phyloP scores from a whole-genome alignment of 2,329 filamentous ascomycete genomes.

The Claviceps lovelessii region DNA sequence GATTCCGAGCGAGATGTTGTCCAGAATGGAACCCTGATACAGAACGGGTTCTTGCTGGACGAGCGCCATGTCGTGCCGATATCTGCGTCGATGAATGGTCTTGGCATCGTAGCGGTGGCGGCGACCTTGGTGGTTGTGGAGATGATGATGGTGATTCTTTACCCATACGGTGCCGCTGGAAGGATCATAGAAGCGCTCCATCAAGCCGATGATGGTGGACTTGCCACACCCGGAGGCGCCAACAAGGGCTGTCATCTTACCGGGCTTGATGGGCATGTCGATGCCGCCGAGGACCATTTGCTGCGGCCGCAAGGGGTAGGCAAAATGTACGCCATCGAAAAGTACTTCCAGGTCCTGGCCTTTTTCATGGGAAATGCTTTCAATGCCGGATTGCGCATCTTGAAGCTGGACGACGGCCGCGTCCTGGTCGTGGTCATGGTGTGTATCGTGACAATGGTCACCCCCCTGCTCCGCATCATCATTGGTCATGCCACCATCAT shows the following conservation, averaged over 20 bases:
- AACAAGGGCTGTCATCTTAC: slow-evolving; percentile 2
- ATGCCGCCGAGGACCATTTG: slow-evolving; percentile 24
- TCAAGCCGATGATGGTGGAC: slow-evolving; percentile 15
- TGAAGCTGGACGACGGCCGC: slow-evolving; percentile 4
- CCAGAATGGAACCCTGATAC: slow-evolving; percentile 21
- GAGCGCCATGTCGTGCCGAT: slow-evolving; percentile 11
- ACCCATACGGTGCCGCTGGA: slow-evolving; percentile 1
- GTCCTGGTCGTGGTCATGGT: slow-evolving; percentile 4
- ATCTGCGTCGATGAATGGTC: slow-evolving; percentile 7
- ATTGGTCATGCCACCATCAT: slow-evolving; percentile 11
- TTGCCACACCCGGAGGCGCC: slow-evolving; percentile 12
- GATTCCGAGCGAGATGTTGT: slow-evolving; percentile 13
- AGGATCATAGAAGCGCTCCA: slow-evolving; percentile 15
- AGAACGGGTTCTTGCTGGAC: slow-evolving; percentile 13
- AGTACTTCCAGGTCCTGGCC: slow-evolving; percentile 23
- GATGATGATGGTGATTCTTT: not conserved
- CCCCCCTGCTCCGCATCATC: not conserved
- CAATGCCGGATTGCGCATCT: not conserved
- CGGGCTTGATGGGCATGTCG: slow-evolving; percentile 24
- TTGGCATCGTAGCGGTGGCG: not conserved
- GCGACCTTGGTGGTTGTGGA: too few species aligned
- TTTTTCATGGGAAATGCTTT: slow-evolving; percentile 7
- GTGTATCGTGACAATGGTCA: not conserved
- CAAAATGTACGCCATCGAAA: slow-evolving; percentile 39
- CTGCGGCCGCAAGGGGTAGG: slow-evolving; percentile 34